Evolutionary conservation across 257 asterid species (phyloP).

Genomic region (Oldenlandia corymbosa): DNA sequence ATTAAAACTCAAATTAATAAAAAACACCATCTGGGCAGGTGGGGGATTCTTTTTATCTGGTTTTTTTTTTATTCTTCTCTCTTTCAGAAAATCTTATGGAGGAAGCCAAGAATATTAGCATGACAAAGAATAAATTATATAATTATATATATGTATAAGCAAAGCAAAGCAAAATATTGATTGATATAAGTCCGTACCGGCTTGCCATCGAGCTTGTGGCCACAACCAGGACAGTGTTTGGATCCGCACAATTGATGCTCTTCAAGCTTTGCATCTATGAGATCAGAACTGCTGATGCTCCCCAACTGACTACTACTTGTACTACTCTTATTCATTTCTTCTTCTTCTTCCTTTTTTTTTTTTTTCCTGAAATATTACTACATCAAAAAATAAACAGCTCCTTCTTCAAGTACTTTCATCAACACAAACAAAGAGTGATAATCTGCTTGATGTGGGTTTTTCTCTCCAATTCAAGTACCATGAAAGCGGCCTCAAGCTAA

Average conservation of each 20-base stretch:
- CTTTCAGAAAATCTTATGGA: conserved; percentile 16
- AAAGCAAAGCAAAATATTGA: no score
- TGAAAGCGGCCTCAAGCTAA: neutral
- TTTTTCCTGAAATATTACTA: neutral
- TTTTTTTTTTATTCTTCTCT: conserved; percentile 15
- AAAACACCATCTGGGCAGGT: conserved; percentile 12
- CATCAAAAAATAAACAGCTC: neutral
- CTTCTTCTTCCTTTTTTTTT: neutral
- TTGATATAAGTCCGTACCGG: conserved; percentile 44
- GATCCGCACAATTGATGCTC: conserved; percentile 94
- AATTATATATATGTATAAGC: no score
- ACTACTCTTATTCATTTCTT: conserved; percentile 43
- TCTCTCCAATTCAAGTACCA: neutral
- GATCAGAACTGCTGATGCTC: conserved; percentile 66
- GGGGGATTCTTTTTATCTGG: conserved; percentile 22
- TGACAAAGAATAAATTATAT: neutral
- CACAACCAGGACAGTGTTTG: conserved; percentile 96
- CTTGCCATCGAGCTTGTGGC: conserved; percentile 87
- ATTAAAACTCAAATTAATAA: conserved; percentile 5
- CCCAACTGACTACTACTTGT: conserved; percentile 43
- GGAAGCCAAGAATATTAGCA: conserved; percentile 42
- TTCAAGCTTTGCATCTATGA: conserved; percentile 92
- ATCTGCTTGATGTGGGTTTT: neutral
- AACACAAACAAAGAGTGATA: no score
- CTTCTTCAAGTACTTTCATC: neutral